Base-by-base conservation (phyloP, 305 asterid species). In the Plantago lanceolata region DNA sequence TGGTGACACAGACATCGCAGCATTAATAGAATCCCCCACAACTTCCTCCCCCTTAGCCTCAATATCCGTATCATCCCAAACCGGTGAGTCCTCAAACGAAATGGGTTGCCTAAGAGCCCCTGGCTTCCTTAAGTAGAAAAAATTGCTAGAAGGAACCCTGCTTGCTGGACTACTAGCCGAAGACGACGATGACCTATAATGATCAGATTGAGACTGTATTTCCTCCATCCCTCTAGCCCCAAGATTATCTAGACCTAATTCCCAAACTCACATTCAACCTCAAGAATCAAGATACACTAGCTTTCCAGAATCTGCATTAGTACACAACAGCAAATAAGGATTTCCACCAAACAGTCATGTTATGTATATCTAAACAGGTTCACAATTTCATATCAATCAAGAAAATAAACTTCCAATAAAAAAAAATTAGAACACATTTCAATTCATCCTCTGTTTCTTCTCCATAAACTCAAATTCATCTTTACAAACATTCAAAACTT, bases 61-160 rank as follows among this genome's bases (percentile, higher is more conserved):
- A 57, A 83, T 68, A 57, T 93, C 95, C 0, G 95, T 87, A 66
- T 90, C 97, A 8, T 85, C 99, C 99, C 99, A 94, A 47, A 86
- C 96, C 0, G 96, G 99, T 7, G 99, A 94, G 73, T 94, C 99
- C 81, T 94, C 99, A 48, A 90, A 94, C 1, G 97, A 94, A 69
- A 94, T 90, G 2, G 99, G 95, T 54, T 90, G 94, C 65, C 97
- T 83, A 53, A 79, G 64, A 16, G 94, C 71, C 16, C 96, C 97
- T 0, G 96, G 93, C 75, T 94, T 94, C 66, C 96, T 71, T 20
- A 88, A 78, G 82, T 94, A 94, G 86, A 83, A 94, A 80, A 84
- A 94, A 76, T 83, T 94, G 84, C 96, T 90, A 3, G 99, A 90
- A 17, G 97, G 99, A 55, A 90, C 89, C 74, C 97, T 75, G 70